Evolutionary conservation across 2,329 filamentous ascomycete species (phyloP).

Genomic region (Fusarium ramigenum): DNA sequence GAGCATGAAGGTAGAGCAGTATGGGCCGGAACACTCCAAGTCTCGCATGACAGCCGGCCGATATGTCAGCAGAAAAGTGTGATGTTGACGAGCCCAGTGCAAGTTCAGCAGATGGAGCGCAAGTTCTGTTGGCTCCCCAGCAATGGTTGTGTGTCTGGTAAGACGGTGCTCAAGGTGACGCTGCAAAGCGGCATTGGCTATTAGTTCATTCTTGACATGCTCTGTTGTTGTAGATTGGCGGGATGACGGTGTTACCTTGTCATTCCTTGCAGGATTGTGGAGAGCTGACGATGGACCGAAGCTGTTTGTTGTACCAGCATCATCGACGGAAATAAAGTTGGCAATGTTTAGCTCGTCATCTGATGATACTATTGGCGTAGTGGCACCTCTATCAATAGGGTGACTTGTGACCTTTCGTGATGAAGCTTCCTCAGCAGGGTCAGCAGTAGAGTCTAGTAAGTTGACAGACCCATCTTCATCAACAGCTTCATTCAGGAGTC

Average conservation of each 20-base stretch:
- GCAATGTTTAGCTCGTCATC: constrained; percentile 1
- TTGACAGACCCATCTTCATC: neutral
- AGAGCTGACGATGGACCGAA: constrained; percentile 13
- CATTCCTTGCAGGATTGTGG: neutral
- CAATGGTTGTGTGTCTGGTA: neutral
- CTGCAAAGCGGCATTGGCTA: constrained; percentile 11
- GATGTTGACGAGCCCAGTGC: constrained; percentile 21
- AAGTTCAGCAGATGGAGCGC: constrained; percentile 8
- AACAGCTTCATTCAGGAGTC: neutral
- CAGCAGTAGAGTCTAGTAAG: neutral
- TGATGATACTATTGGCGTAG: neutral
- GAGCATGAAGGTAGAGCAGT: constrained; percentile 9
- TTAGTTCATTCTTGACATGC: neutral
- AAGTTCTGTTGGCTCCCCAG: neutral
- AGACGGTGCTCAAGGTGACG: neutral
- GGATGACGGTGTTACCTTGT: neutral
- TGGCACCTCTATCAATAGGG: no score
- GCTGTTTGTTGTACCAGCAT: constrained; percentile 1
- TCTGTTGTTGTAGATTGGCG: neutral
- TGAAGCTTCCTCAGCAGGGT: rapidly evolving
- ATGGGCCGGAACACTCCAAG: neutral
- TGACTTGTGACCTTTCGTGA: neutral
- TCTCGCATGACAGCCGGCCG: constrained; percentile 9
- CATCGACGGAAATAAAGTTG: constrained; percentile 3
- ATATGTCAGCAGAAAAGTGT: constrained; percentile 11